Evolutionary conservation across 495 filamentous ascomycete species (phyloP).

Genomic region (Trichocladium antarcticum): DNA sequence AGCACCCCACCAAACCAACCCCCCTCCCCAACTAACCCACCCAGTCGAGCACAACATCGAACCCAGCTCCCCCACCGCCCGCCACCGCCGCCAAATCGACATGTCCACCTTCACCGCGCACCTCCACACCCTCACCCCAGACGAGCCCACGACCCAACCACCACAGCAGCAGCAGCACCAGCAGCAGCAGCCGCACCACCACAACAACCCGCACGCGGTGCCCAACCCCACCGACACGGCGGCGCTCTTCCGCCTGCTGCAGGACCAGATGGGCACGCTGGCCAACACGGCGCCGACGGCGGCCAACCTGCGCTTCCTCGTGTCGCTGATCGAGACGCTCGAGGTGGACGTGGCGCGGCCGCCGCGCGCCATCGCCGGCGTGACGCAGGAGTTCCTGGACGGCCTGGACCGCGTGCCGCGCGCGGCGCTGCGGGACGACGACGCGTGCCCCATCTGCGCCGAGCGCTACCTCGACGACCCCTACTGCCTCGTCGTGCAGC

Average conservation of each 20-base stretch:
- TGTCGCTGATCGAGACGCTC: slow-evolving; percentile 50
- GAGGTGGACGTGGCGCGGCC: slow-evolving; percentile 53
- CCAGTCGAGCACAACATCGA: slow-evolving; percentile 82
- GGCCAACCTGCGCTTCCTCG: slow-evolving; percentile 52
- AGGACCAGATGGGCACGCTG: slow-evolving; percentile 39
- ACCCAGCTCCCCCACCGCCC: slow-evolving; percentile 24
- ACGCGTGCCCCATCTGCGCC: slow-evolving; percentile 77
- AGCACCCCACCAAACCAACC: no score
- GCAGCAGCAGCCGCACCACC: slow-evolving; percentile 30
- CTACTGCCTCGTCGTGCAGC: slow-evolving; percentile 72
- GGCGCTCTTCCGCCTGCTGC: slow-evolving; percentile 46
- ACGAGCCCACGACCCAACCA: slow-evolving; percentile 17
- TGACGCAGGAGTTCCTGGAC: slow-evolving; percentile 71
- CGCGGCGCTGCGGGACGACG: slow-evolving; percentile 50
- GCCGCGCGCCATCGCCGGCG: slow-evolving; percentile 58
- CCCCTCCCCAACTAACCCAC: slow-evolving; percentile 1
- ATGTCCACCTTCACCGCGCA: slow-evolving; percentile 80
- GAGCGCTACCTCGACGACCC: slow-evolving; percentile 70
- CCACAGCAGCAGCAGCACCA: background rate
- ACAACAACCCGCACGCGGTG: slow-evolving; percentile 50
- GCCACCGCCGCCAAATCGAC: slow-evolving; percentile 57
- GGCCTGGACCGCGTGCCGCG: slow-evolving; percentile 68
- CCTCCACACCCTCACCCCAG: slow-evolving; percentile 51
- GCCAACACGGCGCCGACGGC: slow-evolving; percentile 39
- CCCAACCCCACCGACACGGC: slow-evolving; percentile 64